Base-by-base conservation (phyloP, 2,329 filamentous ascomycete species). In the Apiospora malaysiana region DNA sequence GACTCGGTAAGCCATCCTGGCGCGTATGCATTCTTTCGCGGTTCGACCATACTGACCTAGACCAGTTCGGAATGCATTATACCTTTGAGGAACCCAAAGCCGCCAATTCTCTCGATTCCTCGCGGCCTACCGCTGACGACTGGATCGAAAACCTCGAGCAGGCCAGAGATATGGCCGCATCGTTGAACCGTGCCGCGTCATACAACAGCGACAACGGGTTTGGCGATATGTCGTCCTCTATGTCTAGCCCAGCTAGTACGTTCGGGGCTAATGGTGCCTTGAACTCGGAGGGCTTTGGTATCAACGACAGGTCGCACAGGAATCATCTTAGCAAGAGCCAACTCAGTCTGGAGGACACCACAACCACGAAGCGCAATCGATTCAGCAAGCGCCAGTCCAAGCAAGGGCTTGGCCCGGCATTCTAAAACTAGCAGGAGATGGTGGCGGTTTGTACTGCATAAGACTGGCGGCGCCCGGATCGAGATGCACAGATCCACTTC, bases 361-460 rank as follows among this genome's bases (percentile, higher is more conserved):
- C 76, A 23, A 76, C 78, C 49, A 82, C 84, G 16, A 91, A 89
- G 79, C 84, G 87, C 67, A 90, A 91, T 75, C 86, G 90, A 67
- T 98, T 98, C 82, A 97, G 94, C 83, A 96, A 96, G 83, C 88
- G 95, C 75, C 94, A 97, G 82, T 97, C 93, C 21, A 97, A 97
- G 83, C 97, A 94, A 80, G 95, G 95, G n/a, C 88, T 97, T 67
- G 94, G 94, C 40, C 93, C 95, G 67, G 93, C 94, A 68, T 97
- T 98, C 79, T 97, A 78, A 83, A 32, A n/a, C 6, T n/a, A 12
- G 18, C 32, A 32, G 32, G 32, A n/a, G 27, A 63, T 40, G 56
- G 32, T n/a, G 56, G 56, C 32, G 32, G 18, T 40, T 63, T n/a
- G 32, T 63, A 32, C 51, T 43, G 59, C 49, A 68, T 51, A 69